A percentile compares a stretch with the other conserved stretches of the same genome.
Conservation (phyloP, 2,329 filamentous ascomycete genomes). For the Chaetomiaceae sp. region DNA sequence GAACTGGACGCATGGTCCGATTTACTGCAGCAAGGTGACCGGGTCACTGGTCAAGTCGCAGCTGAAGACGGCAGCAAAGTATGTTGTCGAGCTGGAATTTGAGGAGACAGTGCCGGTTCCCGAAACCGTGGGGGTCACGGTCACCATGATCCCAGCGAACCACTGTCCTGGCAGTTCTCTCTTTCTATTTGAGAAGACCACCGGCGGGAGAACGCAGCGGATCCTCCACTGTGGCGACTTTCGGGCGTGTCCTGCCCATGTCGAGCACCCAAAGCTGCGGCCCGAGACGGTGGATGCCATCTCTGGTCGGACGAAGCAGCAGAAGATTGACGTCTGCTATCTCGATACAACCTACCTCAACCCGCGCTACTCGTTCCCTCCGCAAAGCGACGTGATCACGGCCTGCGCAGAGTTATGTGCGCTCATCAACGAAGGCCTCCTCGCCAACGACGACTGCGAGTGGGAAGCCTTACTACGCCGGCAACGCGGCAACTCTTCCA, state of each 20-base stretch:
- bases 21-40: conserved; percentile 93
- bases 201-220: conserved; percentile 64
- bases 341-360: conserved; percentile 96
- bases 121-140: conserved; percentile 72
- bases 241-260: conserved; percentile 78
- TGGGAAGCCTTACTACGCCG: conserved; percentile 43
- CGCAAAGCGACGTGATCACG: conserved; percentile 78
- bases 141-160: conserved; percentile 95
- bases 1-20: conserved; percentile 87
- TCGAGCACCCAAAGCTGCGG: conserved; percentile 74
- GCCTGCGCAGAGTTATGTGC: conserved; percentile 85
- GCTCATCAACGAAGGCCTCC: conserved; percentile 34
- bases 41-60: conserved; percentile 85
- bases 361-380: conserved; percentile 90
- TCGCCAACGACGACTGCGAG: conserved; percentile 39
- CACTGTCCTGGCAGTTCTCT: conserved; percentile 94
- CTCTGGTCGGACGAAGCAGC: conserved; percentile 68
- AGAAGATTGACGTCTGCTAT: conserved; percentile 93
- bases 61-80: conserved; percentile 78
- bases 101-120: conserved; percentile 76
- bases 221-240: conserved; percentile 97
- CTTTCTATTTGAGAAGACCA: conserved; percentile 81
- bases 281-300: conserved; percentile 68
- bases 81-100: conserved; percentile 80
- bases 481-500: conserved; percentile 31